Evolutionary conservation across 192 early-diverging fungal genomes (phyloP), one percentile per base, ranked within the genome.

Genomic region (Thamnidium elegans): DNA sequence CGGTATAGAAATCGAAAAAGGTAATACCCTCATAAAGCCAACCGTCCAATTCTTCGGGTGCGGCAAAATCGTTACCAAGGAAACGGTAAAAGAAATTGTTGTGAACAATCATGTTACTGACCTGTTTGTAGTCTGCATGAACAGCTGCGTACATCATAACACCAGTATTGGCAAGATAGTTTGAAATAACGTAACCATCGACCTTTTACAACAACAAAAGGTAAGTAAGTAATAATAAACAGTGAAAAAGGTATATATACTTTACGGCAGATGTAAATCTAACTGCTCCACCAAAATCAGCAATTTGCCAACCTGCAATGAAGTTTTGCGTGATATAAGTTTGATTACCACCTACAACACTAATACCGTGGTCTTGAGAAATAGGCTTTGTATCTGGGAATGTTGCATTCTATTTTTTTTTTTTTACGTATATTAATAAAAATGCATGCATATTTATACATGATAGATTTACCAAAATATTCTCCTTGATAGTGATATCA

Each of bases 201-300:
- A 63, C 60, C 68, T 69, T 45, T 31, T 5, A 66, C 11, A 55
- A 47, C 31, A 19, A 31, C 30, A 66, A 13, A 21, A 56, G 1
- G 3, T 3, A 23, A 55, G 46, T 1, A 26, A 26, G 26, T 26
- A 26, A 26, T 2, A 26, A 26, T 26, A 26, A 26, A 26, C 26
- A 26, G 26, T 26, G 26, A 26, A 26, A 26, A 26, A 26, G 26
- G 26, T 3, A 26, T 15, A 50, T 1, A 23, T 1, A n/a, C 30
- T 58, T 62, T 62, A 69, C 68, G 11, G 61, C 68, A 56, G 68
- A 69, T 4, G 68, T 69, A n/a, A 69, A 63, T 55, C 68, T 42
- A 14, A 32, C 51, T 13, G 61, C 68, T 30, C 68, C 68, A 42
- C 68, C 68, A 58, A 69, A 69, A 50, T 69, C 68, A 19, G 50